Percentiles rank a stretch among this genome's conserved stretches.
Evolutionary conservation across 805 yeast species (phyloP).

Genomic region (Pichia eremophila): DNA sequence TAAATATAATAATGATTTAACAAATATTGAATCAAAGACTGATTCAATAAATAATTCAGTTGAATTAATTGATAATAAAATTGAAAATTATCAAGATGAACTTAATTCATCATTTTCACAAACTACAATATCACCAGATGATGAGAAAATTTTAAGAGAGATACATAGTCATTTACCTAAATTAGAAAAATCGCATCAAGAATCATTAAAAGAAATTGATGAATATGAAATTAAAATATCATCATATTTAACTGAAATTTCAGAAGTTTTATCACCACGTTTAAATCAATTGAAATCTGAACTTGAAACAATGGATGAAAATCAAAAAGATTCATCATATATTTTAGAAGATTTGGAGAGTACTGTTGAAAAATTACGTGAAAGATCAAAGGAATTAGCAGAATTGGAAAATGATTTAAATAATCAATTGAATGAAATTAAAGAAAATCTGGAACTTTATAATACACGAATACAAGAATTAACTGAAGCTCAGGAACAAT

Average conservation of each 20-base stretch:
- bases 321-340: neutral
- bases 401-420: constrained; percentile 31
- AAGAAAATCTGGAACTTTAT: constrained; percentile 25
- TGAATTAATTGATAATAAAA: constrained; percentile 30
- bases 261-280: constrained; percentile 23
- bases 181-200: constrained; percentile 33
- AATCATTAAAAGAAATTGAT: constrained; percentile 30
- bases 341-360: constrained; percentile 1
- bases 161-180: constrained; percentile 29
- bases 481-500: constrained; percentile 46
- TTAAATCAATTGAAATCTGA: constrained; percentile 2
- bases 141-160: constrained; percentile 31
- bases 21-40: constrained; percentile 27
- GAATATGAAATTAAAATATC: constrained; percentile 40
- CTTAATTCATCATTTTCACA: constrained; percentile 43
- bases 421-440: constrained; percentile 21
- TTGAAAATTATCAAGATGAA: constrained; percentile 40
- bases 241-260: constrained; percentile 43
- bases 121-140: constrained; percentile 37
- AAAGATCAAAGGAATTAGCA: constrained; percentile 12
- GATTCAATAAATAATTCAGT: constrained; percentile 28
- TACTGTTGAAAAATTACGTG: constrained; percentile 20
- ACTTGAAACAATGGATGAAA: constrained; percentile 19
- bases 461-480: constrained; percentile 37
- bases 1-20: constrained; percentile 35